Percentiles rank a stretch among this genome's conserved stretches.
phyloP scores from a whole-genome alignment of 2,329 filamentous ascomycete species.

The Coniochaeta ligniaria region DNA sequence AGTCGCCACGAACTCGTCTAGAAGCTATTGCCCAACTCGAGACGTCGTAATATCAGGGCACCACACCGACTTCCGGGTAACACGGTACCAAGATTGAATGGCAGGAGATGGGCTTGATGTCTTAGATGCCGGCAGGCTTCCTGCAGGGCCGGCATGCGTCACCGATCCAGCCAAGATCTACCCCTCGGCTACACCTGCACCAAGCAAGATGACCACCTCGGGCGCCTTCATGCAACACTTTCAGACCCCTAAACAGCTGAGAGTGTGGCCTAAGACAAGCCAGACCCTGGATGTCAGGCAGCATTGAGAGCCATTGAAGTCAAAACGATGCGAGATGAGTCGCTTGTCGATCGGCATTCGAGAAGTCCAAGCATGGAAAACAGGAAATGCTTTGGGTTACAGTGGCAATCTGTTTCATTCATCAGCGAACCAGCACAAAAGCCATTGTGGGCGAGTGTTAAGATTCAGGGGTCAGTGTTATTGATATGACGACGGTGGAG shows the following conservation, averaged over 20 bases:
- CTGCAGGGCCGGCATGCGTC: conserved; percentile 1
- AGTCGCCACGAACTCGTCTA: not conserved
- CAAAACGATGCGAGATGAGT: not conserved
- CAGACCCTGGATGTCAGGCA: not conserved
- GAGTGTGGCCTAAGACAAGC: not conserved
- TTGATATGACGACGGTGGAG: conserved; percentile 1
- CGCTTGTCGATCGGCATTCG: not conserved
- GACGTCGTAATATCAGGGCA: not conserved
- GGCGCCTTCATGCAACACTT: not conserved
- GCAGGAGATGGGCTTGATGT: not conserved
- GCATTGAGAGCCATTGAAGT: not conserved
- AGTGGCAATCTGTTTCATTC: not conserved
- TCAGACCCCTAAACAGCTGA: not conserved
- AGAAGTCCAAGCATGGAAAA: not conserved
- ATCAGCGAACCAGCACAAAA: not conserved
- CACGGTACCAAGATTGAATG: not conserved
- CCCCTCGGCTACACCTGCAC: not conserved
- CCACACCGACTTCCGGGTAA: conserved; percentile 1
- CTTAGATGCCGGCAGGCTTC: not conserved
- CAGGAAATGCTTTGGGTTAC: not conserved
- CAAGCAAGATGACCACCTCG: not conserved
- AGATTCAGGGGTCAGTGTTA: conserved; percentile 2
- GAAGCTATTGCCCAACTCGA: not conserved
- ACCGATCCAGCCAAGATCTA: conserved; percentile 3
- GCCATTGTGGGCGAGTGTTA: not conserved